Percentiles rank a stretch among this genome's conserved stretches.
Evolutionary conservation across 192 early-diverging fungal species (phyloP).

Genomic region (Gryganskiella cystojenkinii): DNA sequence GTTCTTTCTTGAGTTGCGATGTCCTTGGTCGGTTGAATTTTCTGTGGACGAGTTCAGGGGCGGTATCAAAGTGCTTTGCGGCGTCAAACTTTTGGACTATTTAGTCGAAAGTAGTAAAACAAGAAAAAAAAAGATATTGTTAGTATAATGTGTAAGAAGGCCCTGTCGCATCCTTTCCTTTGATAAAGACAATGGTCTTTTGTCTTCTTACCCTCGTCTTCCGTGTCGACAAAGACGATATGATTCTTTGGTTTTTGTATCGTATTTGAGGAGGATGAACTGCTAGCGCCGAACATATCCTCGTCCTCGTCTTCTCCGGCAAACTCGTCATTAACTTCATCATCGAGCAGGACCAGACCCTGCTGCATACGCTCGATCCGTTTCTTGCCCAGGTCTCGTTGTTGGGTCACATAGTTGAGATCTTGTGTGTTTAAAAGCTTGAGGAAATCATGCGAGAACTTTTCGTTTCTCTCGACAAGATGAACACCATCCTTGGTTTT

Average conservation of each 20-base stretch:
- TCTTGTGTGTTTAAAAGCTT: slow-evolving; percentile 94
- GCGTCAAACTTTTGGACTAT: slow-evolving; percentile 79
- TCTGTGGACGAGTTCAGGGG: slow-evolving; percentile 78
- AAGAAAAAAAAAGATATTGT: slow-evolving; percentile 8
- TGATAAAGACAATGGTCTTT: neutral
- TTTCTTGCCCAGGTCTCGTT: slow-evolving; percentile 80
- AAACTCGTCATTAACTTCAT: slow-evolving; percentile 47
- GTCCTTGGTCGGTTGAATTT: slow-evolving; percentile 85
- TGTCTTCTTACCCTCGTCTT: slow-evolving; percentile 61
- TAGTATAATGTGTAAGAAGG: neutral
- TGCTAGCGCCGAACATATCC: slow-evolving; percentile 26
- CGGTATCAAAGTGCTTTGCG: slow-evolving; percentile 85
- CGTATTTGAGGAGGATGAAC: slow-evolving; percentile 15
- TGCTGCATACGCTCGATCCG: slow-evolving; percentile 84
- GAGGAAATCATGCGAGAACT: slow-evolving; percentile 79
- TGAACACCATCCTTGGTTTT: slow-evolving; percentile 90
- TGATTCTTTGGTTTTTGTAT: slow-evolving; percentile 65
- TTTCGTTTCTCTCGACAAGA: slow-evolving; percentile 74
- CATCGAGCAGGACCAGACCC: slow-evolving; percentile 73
- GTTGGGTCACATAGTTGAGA: slow-evolving; percentile 85
- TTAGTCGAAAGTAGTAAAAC: neutral
- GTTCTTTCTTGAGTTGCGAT: slow-evolving; percentile 62
- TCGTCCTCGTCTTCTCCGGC: slow-evolving; percentile 51
- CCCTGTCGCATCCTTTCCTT: too few species aligned
- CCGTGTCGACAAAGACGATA: slow-evolving; percentile 82